Percentiles rank a stretch among this genome's conserved stretches.
Evolutionary conservation across 768 basidiomycete species (phyloP).

Genomic region (Cystobasidium onofrii): DNA sequence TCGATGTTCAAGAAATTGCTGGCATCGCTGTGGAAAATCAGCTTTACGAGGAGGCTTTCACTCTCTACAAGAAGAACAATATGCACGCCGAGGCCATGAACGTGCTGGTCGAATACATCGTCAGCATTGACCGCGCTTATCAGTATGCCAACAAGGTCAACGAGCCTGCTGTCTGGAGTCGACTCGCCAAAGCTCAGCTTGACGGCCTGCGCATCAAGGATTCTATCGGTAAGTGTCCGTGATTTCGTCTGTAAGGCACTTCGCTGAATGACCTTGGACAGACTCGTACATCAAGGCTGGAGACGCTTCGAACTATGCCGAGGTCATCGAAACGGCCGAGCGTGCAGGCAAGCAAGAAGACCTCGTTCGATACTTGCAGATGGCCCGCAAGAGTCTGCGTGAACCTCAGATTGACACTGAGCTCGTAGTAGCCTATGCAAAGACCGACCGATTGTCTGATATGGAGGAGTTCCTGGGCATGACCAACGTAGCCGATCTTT

Average conservation of each 20-base stretch:
- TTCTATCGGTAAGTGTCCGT: constrained; percentile 65
- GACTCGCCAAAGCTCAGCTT: constrained; percentile 96
- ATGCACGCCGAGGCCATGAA: constrained; percentile 93
- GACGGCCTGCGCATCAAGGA: constrained; percentile 98
- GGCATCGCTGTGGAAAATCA: constrained; percentile 94
- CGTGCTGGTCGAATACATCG: constrained; percentile 95
- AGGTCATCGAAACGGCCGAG: constrained; percentile 91
- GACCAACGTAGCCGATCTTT: constrained; percentile 95
- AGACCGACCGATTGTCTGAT: constrained; percentile 78
- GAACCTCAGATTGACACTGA: constrained; percentile 98
- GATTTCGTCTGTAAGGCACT: too few relatives aligned
- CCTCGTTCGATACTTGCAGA: constrained; percentile 91
- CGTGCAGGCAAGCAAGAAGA: constrained; percentile 89
- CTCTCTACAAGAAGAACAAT: constrained; percentile 95
- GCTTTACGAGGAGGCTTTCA: constrained; percentile 88
- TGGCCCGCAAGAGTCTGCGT: constrained; percentile 92
- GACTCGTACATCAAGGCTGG: constrained; percentile 98
- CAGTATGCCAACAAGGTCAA: constrained; percentile 96
- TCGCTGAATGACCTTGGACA: constrained; percentile 43
- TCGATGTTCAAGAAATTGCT: constrained; percentile 88
- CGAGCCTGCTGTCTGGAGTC: constrained; percentile 90
- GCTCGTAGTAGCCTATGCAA: constrained; percentile 94
- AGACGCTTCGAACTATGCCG: constrained; percentile 83
- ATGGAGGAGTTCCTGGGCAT: constrained; percentile 99
- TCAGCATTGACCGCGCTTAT: constrained; percentile 89